Percentiles rank a stretch among this genome's conserved stretches.
Evolutionary conservation across 2,329 filamentous ascomycete genomes (phyloP).

Genomic region (Elsinoe australis): DNA sequence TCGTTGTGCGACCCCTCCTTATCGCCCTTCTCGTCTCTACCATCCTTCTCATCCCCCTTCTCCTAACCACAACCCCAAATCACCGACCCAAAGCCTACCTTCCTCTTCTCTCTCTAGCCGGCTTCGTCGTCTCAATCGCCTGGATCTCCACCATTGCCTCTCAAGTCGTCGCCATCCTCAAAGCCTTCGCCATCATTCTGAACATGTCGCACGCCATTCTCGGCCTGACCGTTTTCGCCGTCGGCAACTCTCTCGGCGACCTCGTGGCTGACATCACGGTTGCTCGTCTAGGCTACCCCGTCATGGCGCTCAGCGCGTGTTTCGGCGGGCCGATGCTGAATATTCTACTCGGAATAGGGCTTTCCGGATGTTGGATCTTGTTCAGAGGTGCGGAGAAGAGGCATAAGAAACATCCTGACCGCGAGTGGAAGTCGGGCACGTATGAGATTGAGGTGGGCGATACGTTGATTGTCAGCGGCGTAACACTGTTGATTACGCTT

Average conservation of each 20-base stretch:
- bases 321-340: constrained; percentile 99
- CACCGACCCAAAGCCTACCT: constrained; percentile 55
- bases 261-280: constrained; percentile 92
- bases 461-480: constrained; percentile 74
- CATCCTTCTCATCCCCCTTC: constrained; percentile 56
- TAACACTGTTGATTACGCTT: constrained; percentile 75
- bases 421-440: constrained; percentile 58
- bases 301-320: constrained; percentile 91
- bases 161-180: constrained; percentile 90
- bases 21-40: constrained; percentile 50
- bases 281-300: constrained; percentile 83
- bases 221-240: constrained; percentile 89
- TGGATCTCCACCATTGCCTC: constrained; percentile 96
- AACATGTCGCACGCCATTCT: constrained; percentile 92
- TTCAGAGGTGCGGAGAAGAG: constrained; percentile 59
- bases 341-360: constrained; percentile 87
- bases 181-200: constrained; percentile 83
- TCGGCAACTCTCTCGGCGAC: constrained; percentile 91
- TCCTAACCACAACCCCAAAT: constrained; percentile 60
- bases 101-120: constrained; percentile 73
- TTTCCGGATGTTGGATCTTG: constrained; percentile 83
- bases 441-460: constrained; percentile 80
- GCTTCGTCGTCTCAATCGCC: constrained; percentile 82
- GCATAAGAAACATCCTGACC: constrained; percentile 59
- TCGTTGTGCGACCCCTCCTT: constrained; percentile 32